Percentiles rank a stretch among this genome's conserved stretches.
phyloP scores from a whole-genome alignment of 1,284 basidiomycete species.

The Tremellales sp. region DNA sequence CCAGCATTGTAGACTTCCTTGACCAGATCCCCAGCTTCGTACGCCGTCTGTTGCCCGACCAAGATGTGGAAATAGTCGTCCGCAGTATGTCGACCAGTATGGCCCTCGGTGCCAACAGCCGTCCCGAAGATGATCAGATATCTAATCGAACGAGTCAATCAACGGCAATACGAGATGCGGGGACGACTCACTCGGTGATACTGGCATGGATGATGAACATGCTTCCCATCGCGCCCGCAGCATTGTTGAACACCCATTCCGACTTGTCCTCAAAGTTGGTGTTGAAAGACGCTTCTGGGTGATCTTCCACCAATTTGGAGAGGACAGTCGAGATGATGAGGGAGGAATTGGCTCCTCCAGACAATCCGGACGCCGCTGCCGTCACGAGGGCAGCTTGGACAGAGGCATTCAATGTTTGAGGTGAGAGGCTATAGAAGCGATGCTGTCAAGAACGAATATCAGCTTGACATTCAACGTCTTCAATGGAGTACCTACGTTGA shows the following conservation, averaged over 20 bases:
- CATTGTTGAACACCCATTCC: constrained; percentile 98
- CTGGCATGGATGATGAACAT: constrained; percentile 97
- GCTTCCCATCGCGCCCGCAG: constrained; percentile 91
- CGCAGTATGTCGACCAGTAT: constrained; percentile 87
- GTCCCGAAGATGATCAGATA: constrained; percentile 83
- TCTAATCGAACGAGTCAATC: constrained; percentile 20
- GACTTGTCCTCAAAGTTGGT: constrained; percentile 53
- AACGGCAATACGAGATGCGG: neutral
- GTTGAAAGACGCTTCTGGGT: constrained; percentile 61
- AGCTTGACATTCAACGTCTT: neutral
- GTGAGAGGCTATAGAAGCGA: constrained; percentile 69
- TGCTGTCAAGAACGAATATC: constrained; percentile 38
- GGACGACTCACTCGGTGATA: constrained; percentile 78
- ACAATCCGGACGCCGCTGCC: constrained; percentile 9
- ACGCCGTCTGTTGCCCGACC: constrained; percentile 88
- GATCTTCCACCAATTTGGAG: constrained; percentile 66
- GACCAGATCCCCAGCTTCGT: constrained; percentile 70
- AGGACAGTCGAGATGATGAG: constrained; percentile 59
- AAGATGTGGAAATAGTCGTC: constrained; percentile 95
- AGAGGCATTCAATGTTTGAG: constrained; percentile 61
- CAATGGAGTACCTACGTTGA: constrained; percentile 28
- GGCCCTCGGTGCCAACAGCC: constrained; percentile 93
- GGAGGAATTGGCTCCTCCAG: constrained; percentile 56
- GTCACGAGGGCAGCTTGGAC: constrained; percentile 58
- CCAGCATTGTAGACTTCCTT: constrained; percentile 82